phyloP scores from a whole-genome alignment of 768 basidiomycete genomes.

The Hericium alpestre region DNA sequence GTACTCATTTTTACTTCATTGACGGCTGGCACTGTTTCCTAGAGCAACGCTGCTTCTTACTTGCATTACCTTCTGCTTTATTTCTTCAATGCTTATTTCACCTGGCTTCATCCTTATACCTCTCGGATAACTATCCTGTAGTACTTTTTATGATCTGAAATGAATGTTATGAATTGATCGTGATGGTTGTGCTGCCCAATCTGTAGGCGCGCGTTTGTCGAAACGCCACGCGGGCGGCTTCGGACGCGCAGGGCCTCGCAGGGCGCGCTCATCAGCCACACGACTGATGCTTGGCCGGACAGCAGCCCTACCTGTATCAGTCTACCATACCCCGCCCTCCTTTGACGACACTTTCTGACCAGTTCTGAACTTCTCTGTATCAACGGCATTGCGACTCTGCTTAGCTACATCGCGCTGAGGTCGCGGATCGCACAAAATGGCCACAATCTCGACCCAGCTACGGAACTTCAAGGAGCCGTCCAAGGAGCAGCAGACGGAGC shows the following conservation, averaged over 20 bases:
- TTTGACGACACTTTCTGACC: too few species aligned
- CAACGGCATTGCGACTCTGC: background rate
- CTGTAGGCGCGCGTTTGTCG: too few species aligned
- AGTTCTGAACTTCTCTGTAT: too few species aligned
- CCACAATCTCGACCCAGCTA: slow-evolving; percentile 78
- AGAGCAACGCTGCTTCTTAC: background rate
- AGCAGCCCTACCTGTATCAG: background rate
- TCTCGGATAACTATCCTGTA: background rate
- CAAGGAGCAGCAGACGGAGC: slow-evolving; percentile 73
- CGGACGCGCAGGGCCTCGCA: too few species aligned
- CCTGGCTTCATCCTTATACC: background rate
- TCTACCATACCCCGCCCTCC: too few species aligned
- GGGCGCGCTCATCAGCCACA: background rate
- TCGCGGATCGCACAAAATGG: slow-evolving; percentile 35
- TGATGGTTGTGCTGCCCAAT: too few species aligned
- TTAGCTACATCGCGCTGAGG: background rate
- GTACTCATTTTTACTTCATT: background rate
- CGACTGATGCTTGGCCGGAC: background rate
- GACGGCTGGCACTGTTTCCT: background rate
- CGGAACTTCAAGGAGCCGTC: slow-evolving; percentile 89
- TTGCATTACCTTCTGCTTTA: background rate
- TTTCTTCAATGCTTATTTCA: background rate
- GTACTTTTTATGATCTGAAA: background rate
- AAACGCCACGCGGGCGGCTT: too few species aligned
- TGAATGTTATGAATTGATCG: background rate